Conservation (phyloP, 148 eudicot genomes). For the Vaccinium darrowii region DNA sequence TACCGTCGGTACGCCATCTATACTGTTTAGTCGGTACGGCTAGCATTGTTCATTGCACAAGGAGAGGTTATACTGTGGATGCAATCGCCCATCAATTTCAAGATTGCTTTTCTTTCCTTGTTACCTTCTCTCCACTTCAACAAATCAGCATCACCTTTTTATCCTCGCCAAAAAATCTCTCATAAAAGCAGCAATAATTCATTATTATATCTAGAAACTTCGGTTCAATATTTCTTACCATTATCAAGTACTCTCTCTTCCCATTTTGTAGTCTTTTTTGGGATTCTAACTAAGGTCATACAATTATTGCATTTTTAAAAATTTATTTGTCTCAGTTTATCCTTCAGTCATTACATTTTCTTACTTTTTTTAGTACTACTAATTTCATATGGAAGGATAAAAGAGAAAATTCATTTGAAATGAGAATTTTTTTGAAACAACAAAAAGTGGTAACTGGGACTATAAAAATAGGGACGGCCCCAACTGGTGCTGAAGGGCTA, state of each 20-base stretch:
- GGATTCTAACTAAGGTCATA: no score
- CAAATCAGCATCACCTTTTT: constrained; percentile 26
- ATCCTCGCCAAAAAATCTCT: background rate
- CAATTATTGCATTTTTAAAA: no score
- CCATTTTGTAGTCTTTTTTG: no score
- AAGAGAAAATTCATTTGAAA: no score
- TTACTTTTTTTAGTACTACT: no score
- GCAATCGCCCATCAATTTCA: constrained; percentile 18
- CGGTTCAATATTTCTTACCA: background rate
- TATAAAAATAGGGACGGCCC: constrained; percentile 19
- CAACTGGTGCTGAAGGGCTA: background rate
- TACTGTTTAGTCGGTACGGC: no score
- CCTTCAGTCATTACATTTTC: no score
- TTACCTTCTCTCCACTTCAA: constrained; percentile 1
- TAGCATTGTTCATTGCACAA: no score
- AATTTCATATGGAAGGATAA: no score
- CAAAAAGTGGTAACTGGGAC: background rate
- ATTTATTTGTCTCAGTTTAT: no score
- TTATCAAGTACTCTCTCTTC: background rate
- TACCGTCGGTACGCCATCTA: no score
- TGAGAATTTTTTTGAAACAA: no score
- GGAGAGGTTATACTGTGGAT: background rate
- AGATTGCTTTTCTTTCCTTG: constrained; percentile 21
- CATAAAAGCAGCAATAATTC: background rate
- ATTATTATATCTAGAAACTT: background rate